Conservation (phyloP, 768 basidiomycete genomes). For the Podaxis sp. region DNA sequence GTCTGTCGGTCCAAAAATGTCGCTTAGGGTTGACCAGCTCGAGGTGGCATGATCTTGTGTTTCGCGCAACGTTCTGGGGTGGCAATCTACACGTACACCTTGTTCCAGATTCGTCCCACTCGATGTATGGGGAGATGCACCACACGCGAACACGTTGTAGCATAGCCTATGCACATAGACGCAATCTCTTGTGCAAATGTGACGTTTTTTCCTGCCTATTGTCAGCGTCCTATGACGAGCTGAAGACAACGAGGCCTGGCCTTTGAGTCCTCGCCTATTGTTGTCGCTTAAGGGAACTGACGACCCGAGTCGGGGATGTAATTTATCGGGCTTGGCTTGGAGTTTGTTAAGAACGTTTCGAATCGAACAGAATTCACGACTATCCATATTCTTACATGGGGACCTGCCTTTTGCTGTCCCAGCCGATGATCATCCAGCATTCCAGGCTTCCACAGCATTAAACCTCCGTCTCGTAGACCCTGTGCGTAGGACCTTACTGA, state of each 20-base stretch:
- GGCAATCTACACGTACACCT: neutral
- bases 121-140: neutral
- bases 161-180: neutral
- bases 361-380: neutral
- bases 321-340: neutral
- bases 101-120: neutral
- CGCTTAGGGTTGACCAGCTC: neutral
- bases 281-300: neutral
- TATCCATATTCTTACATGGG: neutral
- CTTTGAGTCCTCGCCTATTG: neutral
- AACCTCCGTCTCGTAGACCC: neutral
- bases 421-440: neutral
- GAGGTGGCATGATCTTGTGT: neutral
- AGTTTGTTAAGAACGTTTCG: neutral
- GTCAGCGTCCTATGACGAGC: neutral
- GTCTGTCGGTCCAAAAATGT: conserved; percentile 5
- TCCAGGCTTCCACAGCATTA: neutral
- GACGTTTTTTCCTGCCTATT: neutral
- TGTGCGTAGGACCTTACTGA: neutral
- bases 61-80: conserved; percentile 14
- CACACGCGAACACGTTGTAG: neutral
- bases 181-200: neutral
- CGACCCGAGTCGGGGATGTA: neutral
- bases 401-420: neutral
- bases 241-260: neutral